phyloP scores from a whole-genome alignment of 345 rosid species.

The Populus alba region DNA sequence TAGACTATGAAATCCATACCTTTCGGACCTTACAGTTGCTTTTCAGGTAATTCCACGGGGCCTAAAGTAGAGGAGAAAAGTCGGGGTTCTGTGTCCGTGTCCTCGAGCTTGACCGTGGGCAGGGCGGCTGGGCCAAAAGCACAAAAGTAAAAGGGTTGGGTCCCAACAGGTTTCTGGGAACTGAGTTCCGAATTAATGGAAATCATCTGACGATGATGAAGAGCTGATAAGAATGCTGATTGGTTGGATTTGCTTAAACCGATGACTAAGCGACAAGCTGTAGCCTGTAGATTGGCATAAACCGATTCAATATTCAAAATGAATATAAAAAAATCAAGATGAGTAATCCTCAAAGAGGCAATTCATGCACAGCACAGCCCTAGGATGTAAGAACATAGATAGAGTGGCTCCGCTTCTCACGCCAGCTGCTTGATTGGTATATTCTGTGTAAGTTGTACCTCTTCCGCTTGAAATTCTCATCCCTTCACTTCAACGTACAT shows the following conservation, averaged over 20 bases:
- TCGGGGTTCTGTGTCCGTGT: no score
- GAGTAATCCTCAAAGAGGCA: neutral
- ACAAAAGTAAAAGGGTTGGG: neutral
- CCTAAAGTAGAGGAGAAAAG: no score
- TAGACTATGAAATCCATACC: no score
- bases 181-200: neutral
- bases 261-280: constrained; percentile 25
- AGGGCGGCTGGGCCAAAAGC: no score
- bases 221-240: constrained; percentile 26
- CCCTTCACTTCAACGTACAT: no score
- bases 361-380: neutral
- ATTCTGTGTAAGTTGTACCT: no score
- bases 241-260: constrained; percentile 27
- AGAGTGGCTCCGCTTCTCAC: no score
- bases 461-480: no score
- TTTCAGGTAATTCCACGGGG: no score
- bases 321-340: neutral
- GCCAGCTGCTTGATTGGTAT: no score
- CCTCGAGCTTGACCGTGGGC: no score
- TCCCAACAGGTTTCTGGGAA: neutral
- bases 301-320: neutral
- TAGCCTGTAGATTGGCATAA: constrained; percentile 15
- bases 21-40: no score
- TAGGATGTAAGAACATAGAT: neutral
- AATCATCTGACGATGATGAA: neutral